phyloP scores from a whole-genome alignment of 2,329 filamentous ascomycete genomes.

The Colletotrichum tropicale region DNA sequence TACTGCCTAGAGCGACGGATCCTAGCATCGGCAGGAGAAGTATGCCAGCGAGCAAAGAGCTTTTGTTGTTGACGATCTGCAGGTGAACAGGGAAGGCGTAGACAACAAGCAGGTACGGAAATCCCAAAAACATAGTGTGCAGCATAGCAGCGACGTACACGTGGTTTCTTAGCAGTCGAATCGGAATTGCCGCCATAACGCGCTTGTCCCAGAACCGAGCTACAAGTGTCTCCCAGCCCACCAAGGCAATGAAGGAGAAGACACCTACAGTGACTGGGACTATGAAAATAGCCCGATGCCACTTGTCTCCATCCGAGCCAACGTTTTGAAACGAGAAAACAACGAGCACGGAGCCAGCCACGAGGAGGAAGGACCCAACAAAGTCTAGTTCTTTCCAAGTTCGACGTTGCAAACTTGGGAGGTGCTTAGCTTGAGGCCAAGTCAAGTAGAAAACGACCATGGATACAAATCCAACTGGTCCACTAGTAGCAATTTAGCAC shows the following conservation, averaged over 20 bases:
- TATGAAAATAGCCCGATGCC: conserved; percentile 46
- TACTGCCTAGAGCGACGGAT: conserved; percentile 49
- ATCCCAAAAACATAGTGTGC: conserved; percentile 54
- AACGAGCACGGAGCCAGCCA: conserved; percentile 57
- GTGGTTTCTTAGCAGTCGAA: conserved; percentile 51
- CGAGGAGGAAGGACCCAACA: conserved; percentile 56
- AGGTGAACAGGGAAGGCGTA: conserved; percentile 55
- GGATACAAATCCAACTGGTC: conserved; percentile 53
- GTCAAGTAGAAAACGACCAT: conserved; percentile 49
- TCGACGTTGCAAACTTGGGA: conserved; percentile 40
- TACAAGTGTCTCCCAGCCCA: conserved; percentile 43
- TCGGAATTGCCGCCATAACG: conserved; percentile 49
- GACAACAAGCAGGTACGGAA: conserved; percentile 52
- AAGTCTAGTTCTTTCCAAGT: conserved; percentile 58
- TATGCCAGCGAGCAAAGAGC: conserved; percentile 49
- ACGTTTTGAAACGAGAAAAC: conserved; percentile 64
- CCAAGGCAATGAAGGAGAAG: conserved; percentile 36
- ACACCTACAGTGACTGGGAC: conserved; percentile 43
- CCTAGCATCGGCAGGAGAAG: conserved; percentile 60
- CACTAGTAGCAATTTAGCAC: conserved; percentile 37
- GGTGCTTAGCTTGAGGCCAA: conserved; percentile 52
- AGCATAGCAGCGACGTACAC: conserved; percentile 46
- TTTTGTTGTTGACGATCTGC: conserved; percentile 54
- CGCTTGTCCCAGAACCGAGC: conserved; percentile 33
- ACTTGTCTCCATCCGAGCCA: conserved; percentile 40